Evolutionary conservation across 805 yeast genomes (phyloP).

Genomic region (Vanderwaltozyma polyspora): DNA sequence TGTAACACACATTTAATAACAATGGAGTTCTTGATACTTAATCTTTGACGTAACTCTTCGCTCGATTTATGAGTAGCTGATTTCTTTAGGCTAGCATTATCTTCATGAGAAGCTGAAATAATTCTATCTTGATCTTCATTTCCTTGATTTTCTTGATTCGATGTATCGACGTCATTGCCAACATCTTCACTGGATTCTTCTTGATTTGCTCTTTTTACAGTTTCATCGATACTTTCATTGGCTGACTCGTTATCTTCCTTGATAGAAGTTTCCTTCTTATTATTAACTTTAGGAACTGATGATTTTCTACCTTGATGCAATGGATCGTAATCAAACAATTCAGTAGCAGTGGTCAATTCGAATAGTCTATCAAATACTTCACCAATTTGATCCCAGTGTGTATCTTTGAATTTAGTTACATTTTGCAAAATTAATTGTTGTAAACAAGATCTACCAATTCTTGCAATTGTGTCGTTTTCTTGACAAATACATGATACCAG

Average conservation of each 20-base stretch:
- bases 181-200: slow-evolving; percentile 28
- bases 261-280: background rate
- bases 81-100: background rate
- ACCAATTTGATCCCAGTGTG: slow-evolving; percentile 68
- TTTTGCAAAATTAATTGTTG: slow-evolving; percentile 72
- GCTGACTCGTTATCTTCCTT: slow-evolving; percentile 3
- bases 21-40: slow-evolving; percentile 56
- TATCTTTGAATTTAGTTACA: slow-evolving; percentile 44
- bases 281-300: slow-evolving; percentile 5
- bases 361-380: slow-evolving; percentile 59
- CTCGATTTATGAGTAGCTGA: slow-evolving; percentile 12
- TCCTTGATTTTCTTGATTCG: background rate
- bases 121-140: background rate
- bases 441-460: slow-evolving; percentile 86
- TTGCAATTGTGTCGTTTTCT: slow-evolving; percentile 91
- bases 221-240: slow-evolving; percentile 26
- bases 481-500: slow-evolving; percentile 86
- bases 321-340: slow-evolving; percentile 51
- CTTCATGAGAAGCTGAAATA: background rate
- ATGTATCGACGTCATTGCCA: slow-evolving; percentile 23
- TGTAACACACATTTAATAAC: slow-evolving; percentile 91
- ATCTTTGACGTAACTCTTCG: slow-evolving; percentile 33
- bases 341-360: slow-evolving; percentile 74
- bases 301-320: slow-evolving; percentile 25
- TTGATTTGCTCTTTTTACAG: slow-evolving; percentile 23